Conservation (phyloP, 371 early-diverging fungal genomes). For the Capillidium heterosporum region DNA sequence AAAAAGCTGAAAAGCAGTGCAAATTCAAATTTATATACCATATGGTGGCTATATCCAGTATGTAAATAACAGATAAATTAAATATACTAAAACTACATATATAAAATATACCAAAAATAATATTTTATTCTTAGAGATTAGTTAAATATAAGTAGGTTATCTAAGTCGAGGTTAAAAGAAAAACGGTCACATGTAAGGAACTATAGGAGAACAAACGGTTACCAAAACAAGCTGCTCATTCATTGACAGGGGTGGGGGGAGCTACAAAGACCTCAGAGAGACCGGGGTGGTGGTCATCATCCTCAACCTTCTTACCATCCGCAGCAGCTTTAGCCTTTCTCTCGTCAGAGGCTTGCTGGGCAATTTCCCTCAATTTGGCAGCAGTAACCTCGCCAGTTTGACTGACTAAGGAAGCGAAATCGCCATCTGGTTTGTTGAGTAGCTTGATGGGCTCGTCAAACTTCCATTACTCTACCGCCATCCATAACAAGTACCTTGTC, state of each 20-base stretch:
- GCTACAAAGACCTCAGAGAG: background rate
- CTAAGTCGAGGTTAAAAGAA: too few relatives aligned
- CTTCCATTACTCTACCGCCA: conserved; percentile 34
- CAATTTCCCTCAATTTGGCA: conserved; percentile 1
- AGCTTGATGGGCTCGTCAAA: conserved; percentile 15
- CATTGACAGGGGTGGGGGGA: background rate
- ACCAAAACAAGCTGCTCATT: too few relatives aligned
- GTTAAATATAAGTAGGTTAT: too few relatives aligned
- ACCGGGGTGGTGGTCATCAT: background rate
- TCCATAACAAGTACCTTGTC: conserved; percentile 34
- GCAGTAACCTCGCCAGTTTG: conserved; percentile 1
- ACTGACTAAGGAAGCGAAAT: background rate
- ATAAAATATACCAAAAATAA: too few relatives aligned
- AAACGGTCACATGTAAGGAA: too few relatives aligned
- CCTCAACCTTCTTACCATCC: background rate
- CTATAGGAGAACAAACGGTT: too few relatives aligned
- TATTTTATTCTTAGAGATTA: too few relatives aligned
- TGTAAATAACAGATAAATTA: too few relatives aligned
- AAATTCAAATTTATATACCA: too few relatives aligned
- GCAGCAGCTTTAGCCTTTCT: background rate
- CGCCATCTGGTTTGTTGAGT: background rate
- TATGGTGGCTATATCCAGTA: too few relatives aligned
- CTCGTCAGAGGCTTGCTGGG: background rate
- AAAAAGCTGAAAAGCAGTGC: too few relatives aligned
- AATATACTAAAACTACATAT: too few relatives aligned